These are phyloP conservation scores for Anthracocystis setariae DNA, from an alignment of 1,284 basidiomycete species.

Conservation along the genomic window DNA sequence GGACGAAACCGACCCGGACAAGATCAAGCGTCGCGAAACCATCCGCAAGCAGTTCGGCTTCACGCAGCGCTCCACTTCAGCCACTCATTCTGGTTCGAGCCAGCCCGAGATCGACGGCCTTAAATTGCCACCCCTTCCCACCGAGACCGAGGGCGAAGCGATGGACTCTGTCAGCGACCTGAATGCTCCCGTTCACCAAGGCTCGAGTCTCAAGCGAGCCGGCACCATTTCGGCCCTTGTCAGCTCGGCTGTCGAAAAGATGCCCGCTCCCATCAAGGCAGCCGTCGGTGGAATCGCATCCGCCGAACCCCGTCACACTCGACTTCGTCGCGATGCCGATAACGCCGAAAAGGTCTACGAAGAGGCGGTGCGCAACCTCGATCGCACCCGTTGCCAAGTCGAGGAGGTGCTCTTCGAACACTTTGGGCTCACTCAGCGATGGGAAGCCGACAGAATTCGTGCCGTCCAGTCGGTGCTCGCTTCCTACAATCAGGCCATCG, in stretches of 20 bases:
- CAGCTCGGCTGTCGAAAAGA: slow-evolving; percentile 54
- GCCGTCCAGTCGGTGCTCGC: slow-evolving; percentile 59
- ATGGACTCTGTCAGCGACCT: slow-evolving; percentile 5
- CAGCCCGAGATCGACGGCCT: slow-evolving; percentile 32
- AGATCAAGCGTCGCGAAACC: slow-evolving; percentile 62
- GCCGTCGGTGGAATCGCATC: slow-evolving; percentile 57
- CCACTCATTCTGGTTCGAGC: slow-evolving; percentile 6
- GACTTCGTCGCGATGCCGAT: slow-evolving; percentile 62
- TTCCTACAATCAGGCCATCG: slow-evolving; percentile 45
- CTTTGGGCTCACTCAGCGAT: slow-evolving; percentile 55
- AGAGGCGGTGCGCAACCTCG: slow-evolving; percentile 54
- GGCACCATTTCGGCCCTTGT: slow-evolving; percentile 55
- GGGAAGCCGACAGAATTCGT: slow-evolving; percentile 59
- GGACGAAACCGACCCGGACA: slow-evolving; percentile 42
- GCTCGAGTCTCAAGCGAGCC: slow-evolving; percentile 41
- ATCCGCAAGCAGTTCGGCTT: slow-evolving; percentile 66
- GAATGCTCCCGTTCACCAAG: neutral
- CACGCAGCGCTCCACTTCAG: slow-evolving; percentile 39
- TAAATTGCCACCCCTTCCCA: slow-evolving; percentile 45
- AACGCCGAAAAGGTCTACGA: slow-evolving; percentile 57
- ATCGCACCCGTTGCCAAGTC: slow-evolving; percentile 53
- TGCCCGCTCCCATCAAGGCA: slow-evolving; percentile 56
- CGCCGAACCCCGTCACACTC: slow-evolving; percentile 55
- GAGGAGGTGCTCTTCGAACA: slow-evolving; percentile 63
- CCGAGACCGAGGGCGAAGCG: slow-evolving; percentile 38